Evolutionary conservation across 2,329 filamentous ascomycete species (phyloP), one percentile per base, ranked within the genome.

Genomic region (Furcasterigmium furcatum): DNA sequence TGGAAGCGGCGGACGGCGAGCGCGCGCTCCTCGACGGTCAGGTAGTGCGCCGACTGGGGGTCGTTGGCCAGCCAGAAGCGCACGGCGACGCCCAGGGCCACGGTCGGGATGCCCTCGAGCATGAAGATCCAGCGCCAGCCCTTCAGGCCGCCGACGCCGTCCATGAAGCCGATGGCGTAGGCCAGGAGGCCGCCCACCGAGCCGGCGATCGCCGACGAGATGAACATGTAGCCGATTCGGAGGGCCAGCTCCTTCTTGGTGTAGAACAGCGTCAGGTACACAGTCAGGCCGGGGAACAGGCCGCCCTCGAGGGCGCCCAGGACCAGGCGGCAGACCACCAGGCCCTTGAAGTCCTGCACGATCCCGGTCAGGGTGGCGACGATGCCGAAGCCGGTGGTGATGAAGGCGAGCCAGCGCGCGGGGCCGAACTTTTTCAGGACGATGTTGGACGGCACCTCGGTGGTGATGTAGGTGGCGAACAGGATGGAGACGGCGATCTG

Each of bases 81-180:
- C 3, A 74, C 73, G 0, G 66, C 59, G 2, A 81, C 57, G 0
- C 80, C 83, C 1, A 81, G 59, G 4, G 82, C 30, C 18, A 84
- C 66, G 1, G 76, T 74, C 0, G 76, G 77, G 3, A 84, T 62
- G 1, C 83, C 83, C 56, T 73, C 65, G 32, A 81, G 58, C 44
- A 80, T 76, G 59, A 86, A 70, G 48, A 85, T 82, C 83, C 82
- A 87, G 40, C 83, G 65, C 84, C 84, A 87, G 1, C 79, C 83
- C 14, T 68, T 60, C 47, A 76, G 69, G 3, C 80, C 81, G 1
- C 67, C 64, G 9, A 76, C 57, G 1, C 81, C 80, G 46, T 85
- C 74, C 72, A 87, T 82, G 54, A 77, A 77, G 0, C 79, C 78
- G 47, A 86, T 83, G 0, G 70, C 82, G 44, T 82, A 85, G 0